phyloP scores from a whole-genome alignment of 2,329 filamentous ascomycete genomes.

The Trichoderma guizhouense region DNA sequence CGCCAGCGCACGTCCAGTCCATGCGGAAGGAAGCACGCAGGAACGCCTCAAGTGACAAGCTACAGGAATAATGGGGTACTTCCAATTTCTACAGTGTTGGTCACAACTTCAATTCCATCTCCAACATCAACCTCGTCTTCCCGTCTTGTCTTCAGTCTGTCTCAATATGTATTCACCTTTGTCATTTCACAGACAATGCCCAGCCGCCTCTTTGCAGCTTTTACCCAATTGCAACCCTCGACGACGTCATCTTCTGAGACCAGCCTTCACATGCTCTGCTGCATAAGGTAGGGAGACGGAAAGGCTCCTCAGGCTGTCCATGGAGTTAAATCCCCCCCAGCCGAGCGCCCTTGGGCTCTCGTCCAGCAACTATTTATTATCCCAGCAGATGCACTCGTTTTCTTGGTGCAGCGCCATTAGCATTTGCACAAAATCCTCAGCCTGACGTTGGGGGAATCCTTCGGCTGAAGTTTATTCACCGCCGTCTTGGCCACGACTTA shows the following conservation, averaged over 20 bases:
- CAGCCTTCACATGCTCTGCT: not conserved
- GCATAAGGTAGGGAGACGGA: not conserved
- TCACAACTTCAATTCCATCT: not conserved
- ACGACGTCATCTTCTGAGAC: not conserved
- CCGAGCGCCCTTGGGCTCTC: not conserved
- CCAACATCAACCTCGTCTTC: not conserved
- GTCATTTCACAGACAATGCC: not conserved
- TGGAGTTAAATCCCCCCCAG: not conserved
- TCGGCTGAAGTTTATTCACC: conserved; percentile 16
- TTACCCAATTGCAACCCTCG: not conserved
- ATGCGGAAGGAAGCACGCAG: not conserved
- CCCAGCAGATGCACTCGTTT: not conserved
- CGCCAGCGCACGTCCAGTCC: not conserved
- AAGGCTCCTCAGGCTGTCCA: not conserved
- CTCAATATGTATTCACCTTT: not conserved
- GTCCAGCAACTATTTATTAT: not conserved
- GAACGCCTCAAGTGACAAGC: conserved; percentile 8
- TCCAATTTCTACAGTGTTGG: not conserved
- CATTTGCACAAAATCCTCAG: not conserved
- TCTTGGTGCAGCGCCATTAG: not conserved
- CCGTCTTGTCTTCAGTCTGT: not conserved
- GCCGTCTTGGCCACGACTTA: conserved; percentile 4
- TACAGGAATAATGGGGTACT: conserved; percentile 6
- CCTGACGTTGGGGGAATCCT: not conserved
- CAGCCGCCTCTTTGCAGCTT: not conserved